Evolutionary conservation across 371 early-diverging fungal genomes (phyloP).

Genomic region (Haplosporangium sp.): DNA sequence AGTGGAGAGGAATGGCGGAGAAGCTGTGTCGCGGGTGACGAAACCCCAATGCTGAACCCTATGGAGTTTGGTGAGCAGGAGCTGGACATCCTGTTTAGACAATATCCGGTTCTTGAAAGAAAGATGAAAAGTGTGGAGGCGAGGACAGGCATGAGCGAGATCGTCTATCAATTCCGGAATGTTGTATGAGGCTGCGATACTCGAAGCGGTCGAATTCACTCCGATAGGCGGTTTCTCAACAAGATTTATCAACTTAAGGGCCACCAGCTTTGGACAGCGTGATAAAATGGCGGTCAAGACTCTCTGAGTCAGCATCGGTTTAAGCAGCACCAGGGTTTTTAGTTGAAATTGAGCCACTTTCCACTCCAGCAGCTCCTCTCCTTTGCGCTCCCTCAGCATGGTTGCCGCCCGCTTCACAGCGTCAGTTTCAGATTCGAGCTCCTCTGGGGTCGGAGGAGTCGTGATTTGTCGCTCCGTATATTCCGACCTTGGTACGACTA

Average conservation of each 20-base stretch:
- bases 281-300: slow-evolving; percentile 15
- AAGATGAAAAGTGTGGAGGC: slow-evolving; percentile 23
- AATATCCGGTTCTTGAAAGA: slow-evolving; percentile 7
- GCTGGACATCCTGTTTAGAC: not conserved
- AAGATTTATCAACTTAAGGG: slow-evolving; percentile 10
- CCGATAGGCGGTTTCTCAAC: slow-evolving; percentile 11
- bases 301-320: slow-evolving; percentile 19
- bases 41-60: slow-evolving; percentile 22
- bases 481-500: slow-evolving; percentile 12
- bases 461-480: not conserved
- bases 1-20: slow-evolving; percentile 4
- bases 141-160: slow-evolving; percentile 10
- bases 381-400: slow-evolving; percentile 7
- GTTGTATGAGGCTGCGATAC: too few relatives aligned
- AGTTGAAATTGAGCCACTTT: slow-evolving; percentile 6
- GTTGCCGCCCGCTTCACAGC: slow-evolving; percentile 6
- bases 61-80: slow-evolving; percentile 6
- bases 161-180: slow-evolving; percentile 1
- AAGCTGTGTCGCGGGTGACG: slow-evolving; percentile 10
- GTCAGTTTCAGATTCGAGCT: slow-evolving; percentile 16
- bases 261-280: slow-evolving; percentile 12
- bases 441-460: slow-evolving; percentile 18
- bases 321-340: slow-evolving; percentile 9
- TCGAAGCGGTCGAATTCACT: too few relatives aligned
- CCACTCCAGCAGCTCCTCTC: slow-evolving; percentile 24